A percentile compares a stretch with the other conserved stretches of the same genome.
phyloP scores from a whole-genome alignment of 1,139 yeast genomes.

The Hansenula sp. region DNA sequence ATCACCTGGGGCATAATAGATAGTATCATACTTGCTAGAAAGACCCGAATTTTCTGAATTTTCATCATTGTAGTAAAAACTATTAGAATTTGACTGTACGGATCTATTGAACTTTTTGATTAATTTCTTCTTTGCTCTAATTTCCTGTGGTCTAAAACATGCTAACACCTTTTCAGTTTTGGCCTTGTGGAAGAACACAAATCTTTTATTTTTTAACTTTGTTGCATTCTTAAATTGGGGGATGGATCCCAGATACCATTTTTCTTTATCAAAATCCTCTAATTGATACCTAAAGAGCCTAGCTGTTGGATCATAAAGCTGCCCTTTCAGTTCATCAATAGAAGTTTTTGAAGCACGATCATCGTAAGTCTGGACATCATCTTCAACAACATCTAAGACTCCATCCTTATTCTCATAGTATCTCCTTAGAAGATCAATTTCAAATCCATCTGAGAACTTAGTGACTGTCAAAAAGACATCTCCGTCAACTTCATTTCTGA shows the following conservation, averaged over 20 bases:
- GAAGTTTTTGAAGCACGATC: slow-evolving; percentile 3
- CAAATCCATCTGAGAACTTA: slow-evolving; percentile 1
- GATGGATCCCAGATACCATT: slow-evolving; percentile 44
- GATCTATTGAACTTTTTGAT: slow-evolving; percentile 26
- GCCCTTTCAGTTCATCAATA: slow-evolving; percentile 4
- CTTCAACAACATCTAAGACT: slow-evolving; percentile 2
- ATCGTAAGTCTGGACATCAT: background rate
- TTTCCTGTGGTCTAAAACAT: slow-evolving; percentile 51
- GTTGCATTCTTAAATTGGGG: slow-evolving; percentile 29
- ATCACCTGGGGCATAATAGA: slow-evolving; percentile 48
- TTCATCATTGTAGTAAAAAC: slow-evolving; percentile 7
- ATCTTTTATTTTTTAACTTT: slow-evolving; percentile 18
- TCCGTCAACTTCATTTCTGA: slow-evolving; percentile 11
- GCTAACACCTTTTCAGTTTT: slow-evolving; percentile 34
- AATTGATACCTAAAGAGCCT: slow-evolving; percentile 13
- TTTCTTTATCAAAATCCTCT: slow-evolving; percentile 24
- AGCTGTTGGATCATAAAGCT: slow-evolving; percentile 4
- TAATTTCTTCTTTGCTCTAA: slow-evolving; percentile 37
- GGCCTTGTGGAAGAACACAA: slow-evolving; percentile 15
- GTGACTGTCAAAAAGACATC: slow-evolving; percentile 12
- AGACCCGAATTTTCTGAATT: background rate
- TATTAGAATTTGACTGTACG: slow-evolving; percentile 11
- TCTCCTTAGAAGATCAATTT: slow-evolving; percentile 7
- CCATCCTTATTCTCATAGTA: slow-evolving; percentile 11
- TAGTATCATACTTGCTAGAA: slow-evolving; percentile 3